Conservation (phyloP, 2,329 filamentous ascomycete species). For the Claviceps sorghi region DNA sequence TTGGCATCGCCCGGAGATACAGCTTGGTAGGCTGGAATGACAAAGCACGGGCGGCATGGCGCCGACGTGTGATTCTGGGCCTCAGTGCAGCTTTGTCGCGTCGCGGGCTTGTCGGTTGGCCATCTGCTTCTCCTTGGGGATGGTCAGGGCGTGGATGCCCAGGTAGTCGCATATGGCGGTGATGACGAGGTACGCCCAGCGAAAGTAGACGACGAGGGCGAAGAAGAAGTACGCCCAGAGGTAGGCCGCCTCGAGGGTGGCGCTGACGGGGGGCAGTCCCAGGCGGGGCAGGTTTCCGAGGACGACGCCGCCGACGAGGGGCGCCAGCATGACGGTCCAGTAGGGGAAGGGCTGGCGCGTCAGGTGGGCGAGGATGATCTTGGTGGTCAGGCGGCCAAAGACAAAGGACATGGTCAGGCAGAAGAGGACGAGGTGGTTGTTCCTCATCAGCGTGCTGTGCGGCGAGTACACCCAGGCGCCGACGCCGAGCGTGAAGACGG, state of each 20-base stretch:
- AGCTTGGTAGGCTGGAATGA: no score
- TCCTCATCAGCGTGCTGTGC: slow-evolving; percentile 61
- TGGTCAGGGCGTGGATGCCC: slow-evolving; percentile 89
- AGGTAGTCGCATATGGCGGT: slow-evolving; percentile 82
- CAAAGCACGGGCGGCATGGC: no score
- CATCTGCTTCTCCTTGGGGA: slow-evolving; percentile 47
- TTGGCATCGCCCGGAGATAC: no score
- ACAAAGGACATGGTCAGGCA: slow-evolving; percentile 93
- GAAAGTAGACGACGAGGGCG: slow-evolving; percentile 71
- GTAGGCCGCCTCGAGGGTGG: slow-evolving; percentile 60
- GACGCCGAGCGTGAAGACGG: slow-evolving; percentile 61
- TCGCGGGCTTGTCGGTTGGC: slow-evolving; percentile 34
- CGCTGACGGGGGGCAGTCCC: slow-evolving; percentile 52
- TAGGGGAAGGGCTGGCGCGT: slow-evolving; percentile 89
- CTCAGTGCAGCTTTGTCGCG: slow-evolving; percentile 21
- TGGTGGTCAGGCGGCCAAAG: slow-evolving; percentile 95
- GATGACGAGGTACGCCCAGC: slow-evolving; percentile 86
- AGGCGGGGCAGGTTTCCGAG: slow-evolving; percentile 70
- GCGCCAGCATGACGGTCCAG: slow-evolving; percentile 85
- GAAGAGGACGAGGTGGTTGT: slow-evolving; percentile 84
- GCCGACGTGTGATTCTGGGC: no score
- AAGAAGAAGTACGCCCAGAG: slow-evolving; percentile 75
- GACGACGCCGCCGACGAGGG: slow-evolving; percentile 71
- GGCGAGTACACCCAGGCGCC: slow-evolving; percentile 82
- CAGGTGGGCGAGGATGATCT: slow-evolving; percentile 94